phyloP scores from a whole-genome alignment of 2,329 filamentous ascomycete genomes.

The Alternaria arborescens region DNA sequence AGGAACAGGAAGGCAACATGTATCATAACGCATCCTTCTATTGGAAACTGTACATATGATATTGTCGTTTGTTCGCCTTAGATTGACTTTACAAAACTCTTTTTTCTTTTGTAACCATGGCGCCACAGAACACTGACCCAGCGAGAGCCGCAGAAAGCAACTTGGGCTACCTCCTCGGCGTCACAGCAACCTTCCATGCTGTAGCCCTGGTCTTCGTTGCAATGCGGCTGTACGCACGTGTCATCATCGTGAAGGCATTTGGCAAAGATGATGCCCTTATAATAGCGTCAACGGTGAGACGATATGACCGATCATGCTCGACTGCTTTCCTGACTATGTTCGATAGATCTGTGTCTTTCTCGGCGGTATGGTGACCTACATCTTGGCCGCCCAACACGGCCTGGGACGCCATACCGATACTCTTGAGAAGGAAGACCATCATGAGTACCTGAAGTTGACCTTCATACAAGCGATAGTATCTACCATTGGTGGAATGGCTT shows the following conservation, averaged over 20 bases:
- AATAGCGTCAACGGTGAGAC: background rate
- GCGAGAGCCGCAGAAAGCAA: background rate
- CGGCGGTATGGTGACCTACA: conserved; percentile 2
- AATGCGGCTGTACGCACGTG: background rate
- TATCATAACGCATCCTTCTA: background rate
- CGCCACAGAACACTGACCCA: background rate
- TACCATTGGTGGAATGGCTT: background rate
- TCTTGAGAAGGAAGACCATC: background rate
- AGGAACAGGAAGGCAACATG: background rate
- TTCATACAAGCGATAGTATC: background rate
- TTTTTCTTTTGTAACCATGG: background rate
- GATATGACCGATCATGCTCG: background rate
- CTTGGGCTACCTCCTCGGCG: background rate
- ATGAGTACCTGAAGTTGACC: background rate
- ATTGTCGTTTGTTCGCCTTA: background rate
- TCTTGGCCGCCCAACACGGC: background rate
- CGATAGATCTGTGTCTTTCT: background rate
- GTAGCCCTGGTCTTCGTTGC: background rate
- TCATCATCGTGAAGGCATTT: background rate
- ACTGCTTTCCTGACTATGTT: background rate
- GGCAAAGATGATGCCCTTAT: background rate
- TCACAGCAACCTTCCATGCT: background rate
- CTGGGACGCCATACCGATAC: background rate
- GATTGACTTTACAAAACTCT: background rate
- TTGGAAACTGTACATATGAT: background rate